Percentiles rank a stretch among this genome's conserved stretches.
phyloP scores from a whole-genome alignment of 2,329 filamentous ascomycete species.

The Alternaria sp. region DNA sequence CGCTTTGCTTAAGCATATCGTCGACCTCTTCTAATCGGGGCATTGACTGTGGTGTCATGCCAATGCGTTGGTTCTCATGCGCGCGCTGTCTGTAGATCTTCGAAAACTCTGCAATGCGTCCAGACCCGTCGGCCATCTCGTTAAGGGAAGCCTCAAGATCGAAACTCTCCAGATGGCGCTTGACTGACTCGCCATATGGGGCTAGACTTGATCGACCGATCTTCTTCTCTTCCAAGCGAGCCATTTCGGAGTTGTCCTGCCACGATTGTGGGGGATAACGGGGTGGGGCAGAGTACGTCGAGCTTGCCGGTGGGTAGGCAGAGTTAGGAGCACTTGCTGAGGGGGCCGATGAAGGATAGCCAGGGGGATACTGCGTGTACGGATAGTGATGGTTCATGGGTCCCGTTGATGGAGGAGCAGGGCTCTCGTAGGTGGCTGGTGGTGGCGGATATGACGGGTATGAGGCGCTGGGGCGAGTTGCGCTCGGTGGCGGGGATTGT shows the following conservation, averaged over 20 bases:
- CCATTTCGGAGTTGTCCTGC: slow-evolving; percentile 45
- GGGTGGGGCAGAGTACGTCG: slow-evolving; percentile 49
- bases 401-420: slow-evolving; percentile 42
- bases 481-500: slow-evolving; percentile 40
- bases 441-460: slow-evolving; percentile 42
- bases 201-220: slow-evolving; percentile 40
- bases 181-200: slow-evolving; percentile 59
- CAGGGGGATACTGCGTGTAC: slow-evolving; percentile 51
- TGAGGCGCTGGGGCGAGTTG: slow-evolving; percentile 29
- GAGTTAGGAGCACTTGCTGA: slow-evolving; percentile 44
- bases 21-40: slow-evolving; percentile 59
- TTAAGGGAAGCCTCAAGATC: slow-evolving; percentile 63
- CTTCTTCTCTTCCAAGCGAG: slow-evolving; percentile 46
- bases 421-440: slow-evolving; percentile 46
- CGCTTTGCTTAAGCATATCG: slow-evolving; percentile 57
- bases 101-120: slow-evolving; percentile 56
- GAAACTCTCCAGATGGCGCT: slow-evolving; percentile 68
- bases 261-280: slow-evolving; percentile 45
- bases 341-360: slow-evolving; percentile 50
- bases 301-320: slow-evolving; percentile 51
- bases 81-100: slow-evolving; percentile 57
- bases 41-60: slow-evolving; percentile 55
- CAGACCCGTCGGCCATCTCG: slow-evolving; percentile 56
- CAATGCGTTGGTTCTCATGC: slow-evolving; percentile 58
- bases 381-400: slow-evolving; percentile 50